A percentile compares a stretch with the other conserved stretches of the same genome.
Evolutionary conservation across 2,329 filamentous ascomycete species (phyloP).

Genomic region (Ascochyta rabiei): DNA sequence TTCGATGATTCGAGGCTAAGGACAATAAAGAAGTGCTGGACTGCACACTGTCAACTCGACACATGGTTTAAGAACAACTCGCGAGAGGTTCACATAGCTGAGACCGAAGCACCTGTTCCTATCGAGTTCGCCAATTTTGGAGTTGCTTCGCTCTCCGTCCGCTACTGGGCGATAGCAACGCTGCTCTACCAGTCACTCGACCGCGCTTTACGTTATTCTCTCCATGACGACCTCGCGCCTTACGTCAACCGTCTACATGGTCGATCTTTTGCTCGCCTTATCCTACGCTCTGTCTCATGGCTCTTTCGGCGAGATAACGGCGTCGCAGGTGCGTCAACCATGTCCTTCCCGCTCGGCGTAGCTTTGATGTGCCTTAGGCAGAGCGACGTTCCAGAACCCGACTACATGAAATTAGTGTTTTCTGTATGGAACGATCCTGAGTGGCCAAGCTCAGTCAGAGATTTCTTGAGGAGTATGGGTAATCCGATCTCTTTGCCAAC

Average conservation of each 20-base stretch:
- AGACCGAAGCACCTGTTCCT: conserved; percentile 11
- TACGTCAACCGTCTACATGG: conserved; percentile 28
- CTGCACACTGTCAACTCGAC: conserved; percentile 26
- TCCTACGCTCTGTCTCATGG: conserved; percentile 29
- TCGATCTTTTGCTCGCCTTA: conserved; percentile 31
- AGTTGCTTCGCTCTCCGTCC: conserved; percentile 25
- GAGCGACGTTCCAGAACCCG: conserved; percentile 18
- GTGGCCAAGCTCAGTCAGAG: conserved; percentile 26
- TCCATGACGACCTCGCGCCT: conserved; percentile 6
- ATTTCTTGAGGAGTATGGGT: conserved; percentile 32
- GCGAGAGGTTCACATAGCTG: conserved; percentile 20
- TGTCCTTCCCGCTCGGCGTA: conserved; percentile 31
- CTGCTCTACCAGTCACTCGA: conserved; percentile 31
- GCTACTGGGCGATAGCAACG: conserved; percentile 35
- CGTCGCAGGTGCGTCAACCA: conserved; percentile 23
- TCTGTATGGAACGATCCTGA: conserved; percentile 22
- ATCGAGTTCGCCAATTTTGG: conserved; percentile 25
- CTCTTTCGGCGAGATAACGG: conserved; percentile 33
- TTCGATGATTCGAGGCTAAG: conserved; percentile 12
- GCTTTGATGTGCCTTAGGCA: conserved; percentile 27
- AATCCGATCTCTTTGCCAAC: background rate
- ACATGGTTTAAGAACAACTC: conserved; percentile 24
- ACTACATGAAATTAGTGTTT: conserved; percentile 22
- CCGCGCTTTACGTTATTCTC: conserved; percentile 15
- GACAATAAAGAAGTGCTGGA: conserved; percentile 25